These are phyloP conservation scores for Botrytis elliptica DNA, from an alignment of 2,329 filamentous ascomycete genomes.

Conservation along the genomic window DNA sequence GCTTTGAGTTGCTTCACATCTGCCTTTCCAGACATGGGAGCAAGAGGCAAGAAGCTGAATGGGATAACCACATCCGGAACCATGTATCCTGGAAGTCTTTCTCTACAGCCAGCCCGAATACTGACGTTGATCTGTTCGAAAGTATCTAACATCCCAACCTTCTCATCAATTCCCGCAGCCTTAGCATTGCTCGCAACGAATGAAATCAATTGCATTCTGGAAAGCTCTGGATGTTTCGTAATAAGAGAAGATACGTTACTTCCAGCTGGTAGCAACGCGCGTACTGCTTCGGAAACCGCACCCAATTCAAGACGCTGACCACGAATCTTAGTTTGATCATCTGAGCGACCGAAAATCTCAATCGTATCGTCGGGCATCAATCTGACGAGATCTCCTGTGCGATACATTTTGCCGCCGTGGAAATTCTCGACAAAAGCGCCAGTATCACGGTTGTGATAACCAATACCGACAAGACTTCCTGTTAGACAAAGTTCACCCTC, in stretches of 20 bases:
- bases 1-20: conserved; percentile 11
- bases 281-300: conserved; percentile 1
- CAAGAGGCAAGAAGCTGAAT: conserved; percentile 9
- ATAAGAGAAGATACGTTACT: conserved; percentile 1
- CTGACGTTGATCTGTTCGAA: conserved; percentile 41
- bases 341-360: conserved; percentile 57
- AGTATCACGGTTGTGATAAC: conserved; percentile 11
- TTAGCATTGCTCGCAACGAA: conserved; percentile 6
- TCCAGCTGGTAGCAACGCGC: not conserved
- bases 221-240: not conserved
- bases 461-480: conserved; percentile 9
- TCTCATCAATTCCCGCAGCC: not conserved
- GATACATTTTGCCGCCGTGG: conserved; percentile 15
- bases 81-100: conserved; percentile 32
- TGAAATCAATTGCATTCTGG: conserved; percentile 4
- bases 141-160: not conserved
- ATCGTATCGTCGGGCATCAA: conserved; percentile 52
- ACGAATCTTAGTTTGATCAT: conserved; percentile 58
- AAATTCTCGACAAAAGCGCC: conserved; percentile 15
- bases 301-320: conserved; percentile 26
- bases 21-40: conserved; percentile 9
- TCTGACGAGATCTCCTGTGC: conserved; percentile 55
- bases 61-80: conserved; percentile 15
- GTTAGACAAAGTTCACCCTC: conserved; percentile 15
- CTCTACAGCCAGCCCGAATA: conserved; percentile 36